phyloP scores from a whole-genome alignment of 768 basidiomycete species.

The Suillus bovinus region DNA sequence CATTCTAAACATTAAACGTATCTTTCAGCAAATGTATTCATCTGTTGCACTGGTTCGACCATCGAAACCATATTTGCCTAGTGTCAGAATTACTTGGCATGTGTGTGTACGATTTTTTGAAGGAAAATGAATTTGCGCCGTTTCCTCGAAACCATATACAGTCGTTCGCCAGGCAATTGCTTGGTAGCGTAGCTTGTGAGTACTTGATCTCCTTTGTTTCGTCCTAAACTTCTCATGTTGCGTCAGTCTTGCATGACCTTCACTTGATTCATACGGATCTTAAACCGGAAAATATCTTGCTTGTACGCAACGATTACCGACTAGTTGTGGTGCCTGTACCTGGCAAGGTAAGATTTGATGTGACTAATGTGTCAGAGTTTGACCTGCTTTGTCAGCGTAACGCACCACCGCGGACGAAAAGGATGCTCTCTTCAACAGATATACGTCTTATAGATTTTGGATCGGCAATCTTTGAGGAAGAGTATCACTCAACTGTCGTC shows the following conservation, averaged over 20 bases:
- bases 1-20: slow-evolving; percentile 6
- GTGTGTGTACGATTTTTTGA: slow-evolving; percentile 99
- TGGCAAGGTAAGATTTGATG: slow-evolving; percentile 54
- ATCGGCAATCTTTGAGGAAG: slow-evolving; percentile 95
- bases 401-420: slow-evolving; percentile 66
- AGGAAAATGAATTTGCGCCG: slow-evolving; percentile 95
- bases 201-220: slow-evolving; percentile 20
- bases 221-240: slow-evolving; percentile 7
- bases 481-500: slow-evolving; percentile 98
- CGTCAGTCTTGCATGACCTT: slow-evolving; percentile 83
- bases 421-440: slow-evolving; percentile 82
- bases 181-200: slow-evolving; percentile 93
- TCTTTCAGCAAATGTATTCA: slow-evolving; percentile 92
- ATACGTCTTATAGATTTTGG: slow-evolving; percentile 99
- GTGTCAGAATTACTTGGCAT: slow-evolving; percentile 95
- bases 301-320: slow-evolving; percentile 82
- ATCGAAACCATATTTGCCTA: slow-evolving; percentile 95
- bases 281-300: slow-evolving; percentile 97
- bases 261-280: slow-evolving; percentile 96
- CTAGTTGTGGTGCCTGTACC: slow-evolving; percentile 58
- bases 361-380: slow-evolving; percentile 9
- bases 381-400: slow-evolving; percentile 49
- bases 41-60: slow-evolving; percentile 92
- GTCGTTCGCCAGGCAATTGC: slow-evolving; percentile 88
- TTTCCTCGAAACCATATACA: slow-evolving; percentile 98